Percentiles rank a stretch among this genome's conserved stretches.
Evolutionary conservation across 768 basidiomycete genomes (phyloP).

Genomic region (Tubosaeta sp.): DNA sequence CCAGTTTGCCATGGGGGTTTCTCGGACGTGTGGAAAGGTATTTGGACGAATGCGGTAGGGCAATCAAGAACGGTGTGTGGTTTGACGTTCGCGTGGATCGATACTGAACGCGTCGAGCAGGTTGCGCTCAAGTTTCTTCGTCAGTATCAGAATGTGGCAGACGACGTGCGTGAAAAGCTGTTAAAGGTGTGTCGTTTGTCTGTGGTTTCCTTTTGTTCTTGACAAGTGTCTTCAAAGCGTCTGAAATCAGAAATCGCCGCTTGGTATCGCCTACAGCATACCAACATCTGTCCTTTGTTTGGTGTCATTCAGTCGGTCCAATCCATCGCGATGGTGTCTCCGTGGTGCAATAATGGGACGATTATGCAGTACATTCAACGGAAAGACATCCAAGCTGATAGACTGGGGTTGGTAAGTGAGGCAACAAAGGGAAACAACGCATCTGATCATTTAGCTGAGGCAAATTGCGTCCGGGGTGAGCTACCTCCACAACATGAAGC

Average conservation of each 20-base stretch:
- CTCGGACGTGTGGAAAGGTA: conserved; percentile 58
- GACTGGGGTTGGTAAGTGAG: conserved; percentile 44
- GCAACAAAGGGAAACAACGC: background rate
- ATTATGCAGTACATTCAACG: conserved; percentile 46
- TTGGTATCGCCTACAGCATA: conserved; percentile 56
- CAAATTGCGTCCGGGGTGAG: conserved; percentile 55
- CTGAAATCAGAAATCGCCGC: conserved; percentile 53
- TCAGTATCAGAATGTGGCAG: conserved; percentile 42
- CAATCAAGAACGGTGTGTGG: conserved; percentile 20
- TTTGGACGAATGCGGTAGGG: conserved; percentile 48
- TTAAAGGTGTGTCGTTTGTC: conserved; percentile 35
- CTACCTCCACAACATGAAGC: conserved; percentile 53
- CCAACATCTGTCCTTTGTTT: conserved; percentile 51
- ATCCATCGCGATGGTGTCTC: conserved; percentile 60
- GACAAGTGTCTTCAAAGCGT: conserved; percentile 33
- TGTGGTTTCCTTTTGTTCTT: background rate
- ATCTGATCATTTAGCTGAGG: conserved; percentile 33
- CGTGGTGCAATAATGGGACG: conserved; percentile 60
- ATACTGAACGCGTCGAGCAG: conserved; percentile 24
- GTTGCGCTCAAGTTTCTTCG: conserved; percentile 59
- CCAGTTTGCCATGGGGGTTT: conserved; percentile 54
- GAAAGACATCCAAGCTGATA: conserved; percentile 37
- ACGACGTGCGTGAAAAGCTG: conserved; percentile 49
- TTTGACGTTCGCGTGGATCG: too few relatives aligned
- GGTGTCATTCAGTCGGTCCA: conserved; percentile 49